Evolutionary conservation across 257 asterid genomes (phyloP), one percentile per base, ranked within the genome.

Genomic region (Jacaranda copaia): DNA sequence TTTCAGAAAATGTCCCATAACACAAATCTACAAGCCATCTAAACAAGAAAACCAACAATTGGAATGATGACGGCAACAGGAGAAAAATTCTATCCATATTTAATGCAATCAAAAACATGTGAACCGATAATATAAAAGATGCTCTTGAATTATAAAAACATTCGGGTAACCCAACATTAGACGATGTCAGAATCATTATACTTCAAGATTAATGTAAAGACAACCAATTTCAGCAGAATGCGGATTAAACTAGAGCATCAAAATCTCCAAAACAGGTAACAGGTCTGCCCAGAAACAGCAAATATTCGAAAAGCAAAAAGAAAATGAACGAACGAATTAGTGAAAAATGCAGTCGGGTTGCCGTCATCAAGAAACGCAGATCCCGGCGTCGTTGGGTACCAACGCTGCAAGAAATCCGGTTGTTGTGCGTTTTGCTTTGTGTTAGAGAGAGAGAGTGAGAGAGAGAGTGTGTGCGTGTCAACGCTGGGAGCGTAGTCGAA

Each of bases 281-380:
- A 51, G 73, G 78, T 63, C 59, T 39, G 53, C 71, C 71, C 63
- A 55, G 60, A 73, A 45, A 65, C 56, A 62, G 67, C 72, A 78
- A 56, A 45, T 57, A 64, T n/a, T 79, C 32, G 45, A 8, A 20
- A 74, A 45, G 60, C 36, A 53, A 39, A 60, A 36, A 51, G 12
- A 38, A 74, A 68, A 51, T 25, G 15, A 53, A 81, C 88, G 56
- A 80, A 87, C 88, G 19, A 64, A 68, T 70, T 61, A 69, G 68
- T 81, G 49, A 70, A 70, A 43, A 81, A 43, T 51, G 66, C 32
- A 56, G 77, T 67, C 72, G 70, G 69, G 55, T 80, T 66, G 84
- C 78, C 80, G 76, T 80, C 84, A 81, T 82, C 86, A 69, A 86
- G 80, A 84, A 79, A 91, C 84, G 68, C 90, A 86, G 92, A 92